A percentile compares a stretch with the other conserved stretches of the same genome.
Evolutionary conservation across 768 basidiomycete species (phyloP).

Genomic region (Suillus brevipes): DNA sequence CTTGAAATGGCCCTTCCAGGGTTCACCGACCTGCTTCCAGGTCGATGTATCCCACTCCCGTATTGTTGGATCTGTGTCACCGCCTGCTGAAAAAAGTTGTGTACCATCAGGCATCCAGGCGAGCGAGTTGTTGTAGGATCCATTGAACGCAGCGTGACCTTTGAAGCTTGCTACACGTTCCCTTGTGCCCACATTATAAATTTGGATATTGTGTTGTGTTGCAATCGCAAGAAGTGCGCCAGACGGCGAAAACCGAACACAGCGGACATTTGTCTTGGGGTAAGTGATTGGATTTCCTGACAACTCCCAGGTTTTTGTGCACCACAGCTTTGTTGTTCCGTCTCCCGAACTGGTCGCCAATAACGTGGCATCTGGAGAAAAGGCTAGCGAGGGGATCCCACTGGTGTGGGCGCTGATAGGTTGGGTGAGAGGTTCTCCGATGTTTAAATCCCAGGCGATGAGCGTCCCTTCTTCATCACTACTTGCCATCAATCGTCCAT

Average conservation of each 20-base stretch:
- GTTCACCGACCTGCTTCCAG: neutral
- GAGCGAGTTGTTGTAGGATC: neutral
- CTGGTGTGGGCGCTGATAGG: no score
- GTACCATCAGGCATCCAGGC: neutral
- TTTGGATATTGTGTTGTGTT: neutral
- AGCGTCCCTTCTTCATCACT: neutral
- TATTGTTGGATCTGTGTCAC: neutral
- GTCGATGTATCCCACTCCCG: neutral
- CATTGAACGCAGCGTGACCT: neutral
- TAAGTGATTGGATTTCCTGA: neutral
- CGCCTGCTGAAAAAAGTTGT: neutral
- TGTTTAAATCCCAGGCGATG: neutral
- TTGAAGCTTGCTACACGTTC: neutral
- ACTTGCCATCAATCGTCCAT: neutral
- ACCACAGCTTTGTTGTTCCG: neutral
- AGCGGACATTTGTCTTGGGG: neutral
- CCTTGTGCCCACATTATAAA: neutral
- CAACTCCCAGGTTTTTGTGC: neutral
- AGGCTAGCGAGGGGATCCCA: no score
- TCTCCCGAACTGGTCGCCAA: no score
- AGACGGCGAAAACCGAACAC: neutral
- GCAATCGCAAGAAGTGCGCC: neutral
- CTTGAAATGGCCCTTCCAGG: neutral
- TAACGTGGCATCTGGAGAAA: no score
- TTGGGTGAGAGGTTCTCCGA: neutral